A percentile compares a stretch with the other conserved stretches of the same genome.
Conservation (phyloP, 208 protist species). For the Trypanosoma congolense region DNA sequence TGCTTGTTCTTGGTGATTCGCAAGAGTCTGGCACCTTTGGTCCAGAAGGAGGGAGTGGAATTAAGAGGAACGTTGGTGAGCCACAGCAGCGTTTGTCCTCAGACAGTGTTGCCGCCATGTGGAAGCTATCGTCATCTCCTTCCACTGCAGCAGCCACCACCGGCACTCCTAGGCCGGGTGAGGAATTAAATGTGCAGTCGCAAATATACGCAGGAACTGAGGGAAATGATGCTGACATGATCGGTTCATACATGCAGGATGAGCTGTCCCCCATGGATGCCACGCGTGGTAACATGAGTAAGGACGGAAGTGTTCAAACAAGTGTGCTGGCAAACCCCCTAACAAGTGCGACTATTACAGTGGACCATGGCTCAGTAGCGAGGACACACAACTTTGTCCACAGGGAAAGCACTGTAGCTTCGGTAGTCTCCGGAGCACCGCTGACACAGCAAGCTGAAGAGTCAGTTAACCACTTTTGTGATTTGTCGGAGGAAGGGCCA, state of each 20-base stretch:
- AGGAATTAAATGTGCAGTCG: neutral
- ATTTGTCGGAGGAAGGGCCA: constrained; percentile 1
- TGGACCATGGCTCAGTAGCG: no score
- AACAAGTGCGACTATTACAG: no score
- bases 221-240: no score
- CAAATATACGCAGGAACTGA: no score
- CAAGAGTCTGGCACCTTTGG: neutral
- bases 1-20: neutral
- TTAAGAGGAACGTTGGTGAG: neutral
- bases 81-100: neutral
- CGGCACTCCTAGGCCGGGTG: neutral
- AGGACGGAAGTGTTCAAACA: no score
- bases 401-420: no score
- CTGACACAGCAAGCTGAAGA: neutral
- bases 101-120: neutral
- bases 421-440: no score
- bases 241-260: no score
- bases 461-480: constrained; percentile 12
- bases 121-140: neutral
- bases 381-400: no score
- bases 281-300: no score
- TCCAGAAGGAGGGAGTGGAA: neutral
- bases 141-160: neutral
- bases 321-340: no score
- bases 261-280: no score